Base-by-base conservation (phyloP, 2,329 filamentous ascomycete species). In the Curvularia hawaiiensis region DNA sequence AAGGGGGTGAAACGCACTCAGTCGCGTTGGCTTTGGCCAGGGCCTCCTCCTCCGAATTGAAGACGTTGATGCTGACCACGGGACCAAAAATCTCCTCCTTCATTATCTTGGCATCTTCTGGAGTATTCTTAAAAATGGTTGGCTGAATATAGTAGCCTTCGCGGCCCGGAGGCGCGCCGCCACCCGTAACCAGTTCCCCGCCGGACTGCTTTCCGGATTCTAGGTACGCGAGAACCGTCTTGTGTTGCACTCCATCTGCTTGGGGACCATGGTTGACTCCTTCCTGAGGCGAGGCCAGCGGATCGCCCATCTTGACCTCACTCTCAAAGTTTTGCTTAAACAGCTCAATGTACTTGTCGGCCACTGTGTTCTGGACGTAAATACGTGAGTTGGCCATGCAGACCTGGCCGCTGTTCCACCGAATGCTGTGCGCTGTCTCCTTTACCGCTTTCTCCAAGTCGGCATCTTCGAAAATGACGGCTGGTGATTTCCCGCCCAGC, bases 401-500 rank as follows among this genome's bases (percentile, higher is more conserved):
- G 1, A 82, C 79, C 65, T 89, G 86, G 0, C 86, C 85, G 51
- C 81, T 82, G 67, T 85, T 81, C 60, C 76, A 77, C 56, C 82
- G 79, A 50, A 88, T 80, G 60, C 84, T 85, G 59, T 75, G 75
- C 11, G 73, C 70, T 47, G 75, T 75, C 60, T 78, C 63, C 45
- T 69, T 88, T 58, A 90, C 85, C 40, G 91, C 90, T 68, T 92
- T 90, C 26, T 93, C 83, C 20, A 94, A 79, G 63, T 86, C 92
- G 22, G 91, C 91, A 49, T 91, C 91, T 73, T 94, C 90, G 68
- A 94, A 85, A 22, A 94, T 85, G 41, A 90, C 88, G 12, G 90
- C 90, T 71, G 94, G 91, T 80, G 94, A 94, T 83, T 95, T 95
- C 66, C 91, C 91, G 31, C 91, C 91, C 55, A 95, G 81, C 78